phyloP scores from a whole-genome alignment of 2,329 filamentous ascomycete species.

The Periconia sp. region DNA sequence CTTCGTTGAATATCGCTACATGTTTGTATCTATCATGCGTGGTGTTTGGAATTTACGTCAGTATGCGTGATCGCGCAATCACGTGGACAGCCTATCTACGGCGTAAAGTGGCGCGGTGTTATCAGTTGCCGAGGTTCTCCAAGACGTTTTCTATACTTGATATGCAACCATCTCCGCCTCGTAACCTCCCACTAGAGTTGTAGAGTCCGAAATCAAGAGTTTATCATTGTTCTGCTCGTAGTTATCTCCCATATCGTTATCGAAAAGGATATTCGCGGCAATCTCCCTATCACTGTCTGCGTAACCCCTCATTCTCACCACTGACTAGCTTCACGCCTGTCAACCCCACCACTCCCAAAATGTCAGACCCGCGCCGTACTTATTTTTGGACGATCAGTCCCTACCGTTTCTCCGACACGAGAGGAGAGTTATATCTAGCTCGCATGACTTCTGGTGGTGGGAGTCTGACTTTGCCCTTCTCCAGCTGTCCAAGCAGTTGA shows the following conservation, averaged over 20 bases:
- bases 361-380: not conserved
- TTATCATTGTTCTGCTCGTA: not conserved
- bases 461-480: not conserved
- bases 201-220: not conserved
- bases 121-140: not conserved
- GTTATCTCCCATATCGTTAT: not conserved
- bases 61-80: not conserved
- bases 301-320: not conserved
- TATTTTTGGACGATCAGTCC: not conserved
- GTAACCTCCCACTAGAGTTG: not conserved
- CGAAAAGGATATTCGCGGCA: not conserved
- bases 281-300: not conserved
- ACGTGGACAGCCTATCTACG: not conserved
- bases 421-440: not conserved
- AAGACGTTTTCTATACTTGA: not conserved
- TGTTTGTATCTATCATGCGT: too few species aligned
- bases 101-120: not conserved
- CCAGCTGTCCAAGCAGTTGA: not conserved
- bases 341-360: not conserved
- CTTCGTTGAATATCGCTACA: too few species aligned
- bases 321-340: not conserved
- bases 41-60: too few species aligned
- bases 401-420: not conserved
- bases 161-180: not conserved
- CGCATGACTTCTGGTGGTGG: not conserved